Base-by-base conservation (phyloP, 352 stramenopile genomes). In the Phytophthora vignae region DNA sequence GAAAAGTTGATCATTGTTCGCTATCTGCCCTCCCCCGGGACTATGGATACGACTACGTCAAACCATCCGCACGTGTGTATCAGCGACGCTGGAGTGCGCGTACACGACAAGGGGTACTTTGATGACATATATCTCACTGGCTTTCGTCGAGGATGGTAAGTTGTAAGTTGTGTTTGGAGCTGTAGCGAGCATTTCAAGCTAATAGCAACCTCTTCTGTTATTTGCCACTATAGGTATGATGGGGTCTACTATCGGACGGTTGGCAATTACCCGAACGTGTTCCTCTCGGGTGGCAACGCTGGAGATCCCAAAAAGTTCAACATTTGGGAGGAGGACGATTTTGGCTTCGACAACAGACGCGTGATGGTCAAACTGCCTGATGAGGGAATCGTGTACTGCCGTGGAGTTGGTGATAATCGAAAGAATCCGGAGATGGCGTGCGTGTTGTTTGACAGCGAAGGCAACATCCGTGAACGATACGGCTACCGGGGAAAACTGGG, bases 131-230 rank as follows among this genome's bases (percentile, higher is more conserved):
- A 64, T 56, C 33, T 73, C n/a, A 62, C 25, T 21, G 57, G 66
- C n/a, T 73, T 73, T 54, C 66, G 58, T 53, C 66, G 58, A 19
- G 66, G 66, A 33, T 73, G 66, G 57, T 68, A 64, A 59, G 55
- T 55, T 27, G 4, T 31, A 10, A 1, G 22, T 22, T 15, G 40
- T 11, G 33, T 17, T 29, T 21, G 21, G n/a, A 25, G 44, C 44
- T 25, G 44, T 25, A 52, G n/a, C n/a, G 14, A 48, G 40, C 27
- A 31, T 19, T 8, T 52, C 44, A 22, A 25, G 12, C 44, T 52
- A 25, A 52, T 25, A 25, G 22, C 44, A 52, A 21, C 40, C 8
- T 15, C 12, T 12, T 25, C 1, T 52, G 14, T 52, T 52, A 15
- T 12, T 22, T 5, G 5, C 40, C 4, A 25, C 17, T 52, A n/a